Evolutionary conservation across 208 protist species (phyloP).

Genomic region (Acanthamoeba rhysodes): DNA sequence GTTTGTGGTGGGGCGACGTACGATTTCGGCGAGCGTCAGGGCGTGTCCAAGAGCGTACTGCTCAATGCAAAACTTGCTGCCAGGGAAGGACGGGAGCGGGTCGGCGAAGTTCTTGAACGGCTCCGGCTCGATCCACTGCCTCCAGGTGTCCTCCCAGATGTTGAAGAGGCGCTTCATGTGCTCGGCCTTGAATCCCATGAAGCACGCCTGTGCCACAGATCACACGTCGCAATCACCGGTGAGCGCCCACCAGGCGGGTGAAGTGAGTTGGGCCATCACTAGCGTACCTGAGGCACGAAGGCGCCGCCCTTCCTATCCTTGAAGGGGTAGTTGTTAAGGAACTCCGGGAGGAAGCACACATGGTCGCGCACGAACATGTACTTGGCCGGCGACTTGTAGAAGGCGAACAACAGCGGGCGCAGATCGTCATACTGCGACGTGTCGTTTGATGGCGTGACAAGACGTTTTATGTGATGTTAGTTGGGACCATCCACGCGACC

Average conservation of each 20-base stretch:
- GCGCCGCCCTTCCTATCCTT: neutral
- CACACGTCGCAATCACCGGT: neutral
- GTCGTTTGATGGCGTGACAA: neutral
- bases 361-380: slow-evolving; percentile 60
- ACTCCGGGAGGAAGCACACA: neutral
- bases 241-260: neutral
- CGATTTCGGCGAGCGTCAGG: neutral
- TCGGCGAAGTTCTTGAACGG: slow-evolving; percentile 37
- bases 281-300: slow-evolving; percentile 29
- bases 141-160: slow-evolving; percentile 50
- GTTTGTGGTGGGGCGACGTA: neutral
- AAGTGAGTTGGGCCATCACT: neutral
- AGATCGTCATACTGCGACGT: neutral
- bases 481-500: too few relatives aligned
- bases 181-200: slow-evolving; percentile 60
- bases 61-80: slow-evolving; percentile 47
- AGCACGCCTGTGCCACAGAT: neutral
- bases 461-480: too few relatives aligned
- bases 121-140: slow-evolving; percentile 40
- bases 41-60: slow-evolving; percentile 52
- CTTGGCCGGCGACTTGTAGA: slow-evolving; percentile 58
- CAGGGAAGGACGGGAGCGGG: slow-evolving; percentile 23
- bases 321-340: slow-evolving; percentile 38
- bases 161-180: slow-evolving; percentile 54
- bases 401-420: slow-evolving; percentile 49